These are phyloP conservation scores for Komagataella pseudopastoris DNA, from an alignment of 805 yeast genomes.

Conservation along the genomic window DNA sequence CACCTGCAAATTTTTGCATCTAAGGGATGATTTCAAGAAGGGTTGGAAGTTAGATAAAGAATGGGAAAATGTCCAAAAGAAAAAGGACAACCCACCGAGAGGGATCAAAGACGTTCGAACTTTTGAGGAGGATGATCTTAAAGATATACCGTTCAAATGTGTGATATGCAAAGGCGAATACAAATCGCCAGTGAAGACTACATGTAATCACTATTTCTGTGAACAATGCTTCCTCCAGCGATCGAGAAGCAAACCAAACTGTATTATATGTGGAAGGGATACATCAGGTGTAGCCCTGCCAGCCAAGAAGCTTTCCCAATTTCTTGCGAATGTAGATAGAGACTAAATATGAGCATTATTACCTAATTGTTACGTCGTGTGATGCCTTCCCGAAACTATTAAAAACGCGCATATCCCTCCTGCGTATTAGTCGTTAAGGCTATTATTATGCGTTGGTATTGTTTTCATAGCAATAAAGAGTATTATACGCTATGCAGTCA, in stretches of 20 bases:
- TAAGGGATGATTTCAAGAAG: slow-evolving; percentile 67
- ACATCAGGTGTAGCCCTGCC: slow-evolving; percentile 50
- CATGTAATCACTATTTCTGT: slow-evolving; percentile 55
- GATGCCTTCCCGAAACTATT: background rate
- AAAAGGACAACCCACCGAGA: slow-evolving; percentile 5
- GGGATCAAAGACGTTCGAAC: background rate
- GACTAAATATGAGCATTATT: too few species aligned
- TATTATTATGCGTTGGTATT: background rate
- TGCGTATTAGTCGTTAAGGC: background rate
- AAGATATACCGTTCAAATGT: slow-evolving; percentile 44
- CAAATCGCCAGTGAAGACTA: slow-evolving; percentile 39
- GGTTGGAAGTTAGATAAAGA: slow-evolving; percentile 26
- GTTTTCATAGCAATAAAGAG: too few species aligned
- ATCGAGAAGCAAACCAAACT: slow-evolving; percentile 27
- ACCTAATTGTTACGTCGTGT: background rate
- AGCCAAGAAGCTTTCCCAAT: slow-evolving; percentile 22
- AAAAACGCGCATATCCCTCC: background rate
- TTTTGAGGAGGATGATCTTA: slow-evolving; percentile 5
- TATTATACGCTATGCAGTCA: background rate
- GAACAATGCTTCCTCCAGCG: slow-evolving; percentile 40
- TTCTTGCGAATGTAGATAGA: background rate
- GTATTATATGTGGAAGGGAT: slow-evolving; percentile 45
- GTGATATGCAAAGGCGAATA: slow-evolving; percentile 45
- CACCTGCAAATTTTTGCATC: slow-evolving; percentile 86
- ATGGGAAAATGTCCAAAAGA: slow-evolving; percentile 42